These are phyloP conservation scores for Phialophora verrucosa DNA, from an alignment of 2,329 filamentous ascomycete species.

Conservation along the genomic window DNA sequence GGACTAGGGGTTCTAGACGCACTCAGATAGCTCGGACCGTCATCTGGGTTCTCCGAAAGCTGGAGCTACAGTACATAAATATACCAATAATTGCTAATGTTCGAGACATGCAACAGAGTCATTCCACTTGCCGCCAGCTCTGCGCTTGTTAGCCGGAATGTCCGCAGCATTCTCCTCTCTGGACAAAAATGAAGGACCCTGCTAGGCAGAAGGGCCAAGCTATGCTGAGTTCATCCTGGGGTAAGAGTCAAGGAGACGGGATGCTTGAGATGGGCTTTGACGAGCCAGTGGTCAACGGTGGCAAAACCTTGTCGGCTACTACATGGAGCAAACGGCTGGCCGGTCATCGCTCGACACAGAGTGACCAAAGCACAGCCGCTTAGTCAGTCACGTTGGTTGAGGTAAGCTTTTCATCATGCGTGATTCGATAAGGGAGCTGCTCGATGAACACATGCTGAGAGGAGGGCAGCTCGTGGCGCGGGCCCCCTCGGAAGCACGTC, in stretches of 20 bases:
- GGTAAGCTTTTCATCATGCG: constrained; percentile 11
- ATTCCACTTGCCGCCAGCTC: neutral
- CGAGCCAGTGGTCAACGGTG: neutral
- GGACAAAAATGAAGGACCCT: neutral
- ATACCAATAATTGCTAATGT: constrained; percentile 19
- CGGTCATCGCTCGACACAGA: neutral
- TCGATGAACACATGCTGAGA: constrained; percentile 5
- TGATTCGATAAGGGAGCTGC: constrained; percentile 2
- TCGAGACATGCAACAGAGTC: neutral
- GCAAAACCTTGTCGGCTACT: constrained; percentile 4
- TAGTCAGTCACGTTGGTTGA: constrained; percentile 2
- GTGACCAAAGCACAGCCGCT: neutral
- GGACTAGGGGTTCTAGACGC: constrained; percentile 8
- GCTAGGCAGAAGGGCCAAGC: neutral
- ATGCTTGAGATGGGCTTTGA: neutral
- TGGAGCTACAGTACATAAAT: constrained; percentile 22
- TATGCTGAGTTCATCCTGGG: constrained; percentile 4
- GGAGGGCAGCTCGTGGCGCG: neutral
- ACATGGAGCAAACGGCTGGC: constrained; percentile 13
- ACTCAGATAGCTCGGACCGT: neutral
- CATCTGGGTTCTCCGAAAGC: neutral
- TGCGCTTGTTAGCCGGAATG: neutral
- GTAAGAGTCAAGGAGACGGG: neutral
- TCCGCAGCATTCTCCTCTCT: neutral
- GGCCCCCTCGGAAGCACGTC: neutral